phyloP scores from a whole-genome alignment of 257 asterid genomes.

The Salvia rosmarinus region DNA sequence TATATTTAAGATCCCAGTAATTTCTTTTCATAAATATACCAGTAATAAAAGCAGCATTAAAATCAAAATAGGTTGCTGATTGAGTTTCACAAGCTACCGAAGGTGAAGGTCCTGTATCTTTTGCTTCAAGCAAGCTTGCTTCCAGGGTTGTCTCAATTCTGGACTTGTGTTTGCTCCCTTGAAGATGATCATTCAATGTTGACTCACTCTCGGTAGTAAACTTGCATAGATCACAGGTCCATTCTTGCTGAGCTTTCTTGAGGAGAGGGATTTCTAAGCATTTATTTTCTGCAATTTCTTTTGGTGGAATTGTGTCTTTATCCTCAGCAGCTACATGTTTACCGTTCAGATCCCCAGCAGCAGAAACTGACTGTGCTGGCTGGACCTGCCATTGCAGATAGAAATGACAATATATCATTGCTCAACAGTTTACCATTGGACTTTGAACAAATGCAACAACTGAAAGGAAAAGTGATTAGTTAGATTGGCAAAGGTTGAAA shows the following conservation, averaged over 20 bases:
- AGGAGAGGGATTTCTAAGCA: neutral
- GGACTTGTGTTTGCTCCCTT: conserved; percentile 43
- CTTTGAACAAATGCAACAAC: neutral
- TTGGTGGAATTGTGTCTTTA: conserved; percentile 20
- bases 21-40: neutral
- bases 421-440: neutral
- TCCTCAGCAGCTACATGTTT: neutral
- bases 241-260: conserved; percentile 39
- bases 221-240: conserved; percentile 47
- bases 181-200: conserved; percentile 33
- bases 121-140: conserved; percentile 21
- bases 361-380: neutral
- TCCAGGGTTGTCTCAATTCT: conserved; percentile 26
- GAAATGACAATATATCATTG: neutral
- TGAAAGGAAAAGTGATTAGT: neutral
- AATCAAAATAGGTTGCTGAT: neutral
- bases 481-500: neutral
- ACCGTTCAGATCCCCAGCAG: neutral
- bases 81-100: conserved; percentile 3
- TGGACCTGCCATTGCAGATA: neutral
- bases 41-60: neutral
- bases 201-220: conserved; percentile 33
- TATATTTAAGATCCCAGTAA: neutral
- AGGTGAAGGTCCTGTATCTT: conserved; percentile 25
- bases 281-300: neutral